Percentiles rank a stretch among this genome's conserved stretches.
phyloP scores from a whole-genome alignment of 106 monocot species.

The Amphibolis antarctica region DNA sequence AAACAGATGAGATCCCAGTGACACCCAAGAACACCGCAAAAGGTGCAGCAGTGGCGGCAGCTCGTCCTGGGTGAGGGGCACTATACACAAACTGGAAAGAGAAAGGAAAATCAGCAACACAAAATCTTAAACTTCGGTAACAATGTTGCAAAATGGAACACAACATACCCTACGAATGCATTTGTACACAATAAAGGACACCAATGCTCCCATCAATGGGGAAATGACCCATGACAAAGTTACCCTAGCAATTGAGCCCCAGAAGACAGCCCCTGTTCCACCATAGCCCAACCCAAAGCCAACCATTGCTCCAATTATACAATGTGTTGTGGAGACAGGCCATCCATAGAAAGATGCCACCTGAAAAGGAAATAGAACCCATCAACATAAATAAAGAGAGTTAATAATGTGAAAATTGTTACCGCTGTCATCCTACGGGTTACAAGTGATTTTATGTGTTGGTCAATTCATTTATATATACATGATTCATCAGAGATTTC shows the following conservation, averaged over 20 bases:
- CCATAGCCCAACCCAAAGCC: constrained; percentile 90
- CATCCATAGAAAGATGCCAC: constrained; percentile 93
- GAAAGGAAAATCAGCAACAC: background rate
- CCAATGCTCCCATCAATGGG: constrained; percentile 81
- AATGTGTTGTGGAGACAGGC: constrained; percentile 98
- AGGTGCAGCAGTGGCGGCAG: constrained; percentile 83
- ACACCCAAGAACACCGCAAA: constrained; percentile 77
- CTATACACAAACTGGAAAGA: constrained; percentile 77
- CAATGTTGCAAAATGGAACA: background rate
- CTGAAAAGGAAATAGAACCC: constrained; percentile 19
- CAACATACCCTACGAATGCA: constrained; percentile 76
- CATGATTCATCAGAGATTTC: no score
- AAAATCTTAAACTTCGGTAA: background rate
- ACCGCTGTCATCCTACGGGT: no score
- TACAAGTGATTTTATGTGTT: no score
- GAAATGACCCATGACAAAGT: constrained; percentile 96
- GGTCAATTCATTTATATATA: no score
- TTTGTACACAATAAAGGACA: constrained; percentile 90
- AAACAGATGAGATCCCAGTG: constrained; percentile 62
- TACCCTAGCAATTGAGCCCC: constrained; percentile 79
- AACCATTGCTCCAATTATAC: constrained; percentile 97
- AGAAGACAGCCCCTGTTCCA: constrained; percentile 77
- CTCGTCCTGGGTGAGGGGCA: constrained; percentile 87
- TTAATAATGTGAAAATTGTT: no score
- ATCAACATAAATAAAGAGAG: no score